A percentile compares a stretch with the other conserved stretches of the same genome.
These are phyloP conservation scores for Candida krabiensis DNA, from an alignment of 805 yeast species.

Conservation along the genomic window DNA sequence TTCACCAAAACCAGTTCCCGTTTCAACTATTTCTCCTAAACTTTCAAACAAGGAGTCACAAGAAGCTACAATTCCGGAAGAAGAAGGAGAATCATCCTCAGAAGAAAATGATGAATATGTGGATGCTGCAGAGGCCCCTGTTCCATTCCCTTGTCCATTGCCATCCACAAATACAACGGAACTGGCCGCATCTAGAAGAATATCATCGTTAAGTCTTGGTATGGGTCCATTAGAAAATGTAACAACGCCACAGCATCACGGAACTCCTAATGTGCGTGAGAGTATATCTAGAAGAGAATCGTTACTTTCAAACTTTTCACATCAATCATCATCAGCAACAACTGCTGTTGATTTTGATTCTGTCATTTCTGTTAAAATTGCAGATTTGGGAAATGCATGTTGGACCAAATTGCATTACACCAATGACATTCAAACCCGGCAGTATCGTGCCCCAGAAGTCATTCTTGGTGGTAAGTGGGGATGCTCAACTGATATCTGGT, in stretches of 20 bases:
- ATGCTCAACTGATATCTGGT: slow-evolving; percentile 62
- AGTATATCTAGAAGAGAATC: slow-evolving; percentile 15
- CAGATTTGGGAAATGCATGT: slow-evolving; percentile 72
- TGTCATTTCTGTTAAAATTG: slow-evolving; percentile 51
- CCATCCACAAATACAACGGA: slow-evolving; percentile 1
- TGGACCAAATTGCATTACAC: slow-evolving; percentile 64
- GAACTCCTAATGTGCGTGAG: no score
- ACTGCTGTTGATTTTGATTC: slow-evolving; percentile 26
- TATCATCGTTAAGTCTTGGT: slow-evolving; percentile 12
- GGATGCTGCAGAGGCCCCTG: slow-evolving; percentile 26
- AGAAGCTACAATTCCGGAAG: slow-evolving; percentile 18
- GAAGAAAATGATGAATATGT: slow-evolving; percentile 24
- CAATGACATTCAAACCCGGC: slow-evolving; percentile 68
- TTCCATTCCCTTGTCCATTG: slow-evolving; percentile 16
- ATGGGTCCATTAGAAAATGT: slow-evolving; percentile 4
- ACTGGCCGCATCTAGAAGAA: slow-evolving; percentile 11
- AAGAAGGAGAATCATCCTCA: slow-evolving; percentile 12
- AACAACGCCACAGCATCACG: not conserved
- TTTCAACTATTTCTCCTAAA: slow-evolving; percentile 6
- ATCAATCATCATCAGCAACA: slow-evolving; percentile 16
- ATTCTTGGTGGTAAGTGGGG: slow-evolving; percentile 62
- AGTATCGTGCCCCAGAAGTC: slow-evolving; percentile 66
- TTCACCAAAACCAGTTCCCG: not conserved
- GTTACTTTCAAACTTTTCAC: slow-evolving; percentile 12
- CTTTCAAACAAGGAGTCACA: slow-evolving; percentile 3